Percentiles rank a stretch among this genome's conserved stretches.
phyloP scores from a whole-genome alignment of 208 protist species.

The Trypanosoma vivax region DNA sequence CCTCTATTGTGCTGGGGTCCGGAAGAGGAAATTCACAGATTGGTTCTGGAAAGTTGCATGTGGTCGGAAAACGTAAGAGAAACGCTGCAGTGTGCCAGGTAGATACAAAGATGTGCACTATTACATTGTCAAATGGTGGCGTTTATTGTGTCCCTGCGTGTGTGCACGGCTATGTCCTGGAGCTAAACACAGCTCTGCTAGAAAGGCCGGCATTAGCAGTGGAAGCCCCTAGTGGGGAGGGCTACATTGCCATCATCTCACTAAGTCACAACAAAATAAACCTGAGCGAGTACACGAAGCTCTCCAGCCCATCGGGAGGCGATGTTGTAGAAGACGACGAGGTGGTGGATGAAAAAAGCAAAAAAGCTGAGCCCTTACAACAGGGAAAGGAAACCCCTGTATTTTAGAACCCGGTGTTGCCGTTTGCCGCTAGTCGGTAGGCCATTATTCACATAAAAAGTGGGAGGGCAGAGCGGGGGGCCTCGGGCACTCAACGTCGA shows the following conservation, averaged over 20 bases:
- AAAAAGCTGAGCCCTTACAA: not conserved
- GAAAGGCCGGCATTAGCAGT: constrained; percentile 47
- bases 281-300: constrained; percentile 37
- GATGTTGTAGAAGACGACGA: constrained; percentile 49
- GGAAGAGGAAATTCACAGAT: constrained; percentile 40
- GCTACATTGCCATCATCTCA: constrained; percentile 75
- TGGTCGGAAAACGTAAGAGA: constrained; percentile 81
- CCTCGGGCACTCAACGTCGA: too few relatives aligned
- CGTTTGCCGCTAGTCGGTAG: too few relatives aligned
- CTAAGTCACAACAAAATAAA: constrained; percentile 42
- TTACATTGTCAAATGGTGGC: constrained; percentile 40
- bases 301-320: constrained; percentile 62
- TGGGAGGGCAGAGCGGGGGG: too few relatives aligned
- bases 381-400: too few relatives aligned
- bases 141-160: constrained; percentile 63
- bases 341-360: constrained; percentile 1
- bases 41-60: constrained; percentile 36
- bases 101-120: constrained; percentile 70
- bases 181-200: constrained; percentile 62
- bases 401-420: too few relatives aligned
- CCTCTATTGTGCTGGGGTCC: constrained; percentile 34
- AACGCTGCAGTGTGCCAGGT: constrained; percentile 72
- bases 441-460: too few relatives aligned
- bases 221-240: constrained; percentile 48
- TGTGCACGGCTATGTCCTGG: constrained; percentile 73